Conservation (phyloP, 2,329 filamentous ascomycete species). For the Apiospora sp. region DNA sequence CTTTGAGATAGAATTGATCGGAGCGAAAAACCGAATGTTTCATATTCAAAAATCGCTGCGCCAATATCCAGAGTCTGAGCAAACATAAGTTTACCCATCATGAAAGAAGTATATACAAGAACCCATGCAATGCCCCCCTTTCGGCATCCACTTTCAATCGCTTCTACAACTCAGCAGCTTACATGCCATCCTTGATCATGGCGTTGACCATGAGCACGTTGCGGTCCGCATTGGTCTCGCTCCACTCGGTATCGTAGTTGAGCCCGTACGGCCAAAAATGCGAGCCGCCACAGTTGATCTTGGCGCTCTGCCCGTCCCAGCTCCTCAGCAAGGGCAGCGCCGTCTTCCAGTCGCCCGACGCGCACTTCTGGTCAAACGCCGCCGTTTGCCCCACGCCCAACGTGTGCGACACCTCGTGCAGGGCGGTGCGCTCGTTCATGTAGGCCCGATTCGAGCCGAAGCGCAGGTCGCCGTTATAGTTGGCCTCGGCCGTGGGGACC, state of each 20-base stretch:
- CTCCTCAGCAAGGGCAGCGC: constrained; percentile 49
- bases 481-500: constrained; percentile 55
- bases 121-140: neutral
- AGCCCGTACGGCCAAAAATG: constrained; percentile 52
- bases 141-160: neutral
- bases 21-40: no score
- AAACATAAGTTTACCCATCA: neutral
- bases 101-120: constrained; percentile 13
- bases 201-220: constrained; percentile 53
- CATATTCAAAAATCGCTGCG: neutral
- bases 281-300: constrained; percentile 45
- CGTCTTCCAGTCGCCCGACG: constrained; percentile 50
- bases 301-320: constrained; percentile 48
- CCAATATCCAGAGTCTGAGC: neutral
- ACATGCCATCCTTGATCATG: constrained; percentile 53
- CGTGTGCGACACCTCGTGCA: constrained; percentile 58
- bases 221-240: constrained; percentile 52
- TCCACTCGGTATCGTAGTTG: constrained; percentile 54
- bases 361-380: constrained; percentile 49
- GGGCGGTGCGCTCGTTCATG: constrained; percentile 57
- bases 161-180: neutral
- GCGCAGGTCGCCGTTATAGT: constrained; percentile 54
- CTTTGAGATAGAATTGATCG: no score
- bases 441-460: constrained; percentile 54
- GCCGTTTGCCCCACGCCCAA: constrained; percentile 55